Evolutionary conservation across 768 basidiomycete species (phyloP).

Genomic region (Panaeolus cyanescens): DNA sequence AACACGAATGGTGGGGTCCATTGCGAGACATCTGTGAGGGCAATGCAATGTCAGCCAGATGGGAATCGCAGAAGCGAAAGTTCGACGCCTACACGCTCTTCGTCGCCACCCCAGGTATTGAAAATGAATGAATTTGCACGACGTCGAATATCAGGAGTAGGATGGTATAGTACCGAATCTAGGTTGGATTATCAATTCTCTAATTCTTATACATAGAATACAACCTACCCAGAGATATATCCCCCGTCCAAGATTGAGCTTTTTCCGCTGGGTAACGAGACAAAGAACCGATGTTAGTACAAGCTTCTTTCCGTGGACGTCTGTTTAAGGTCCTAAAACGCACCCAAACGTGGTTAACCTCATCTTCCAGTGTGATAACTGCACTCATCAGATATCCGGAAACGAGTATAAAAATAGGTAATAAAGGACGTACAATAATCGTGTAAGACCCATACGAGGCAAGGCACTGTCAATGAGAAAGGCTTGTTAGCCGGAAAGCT

Average conservation of each 20-base stretch:
- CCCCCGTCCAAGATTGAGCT: slow-evolving; percentile 32
- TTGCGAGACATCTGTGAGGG: slow-evolving; percentile 42
- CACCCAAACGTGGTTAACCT: slow-evolving; percentile 43
- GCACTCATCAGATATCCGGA: too few species aligned
- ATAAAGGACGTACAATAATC: slow-evolving; percentile 24
- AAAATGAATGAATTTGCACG: slow-evolving; percentile 45
- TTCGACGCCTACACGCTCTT: slow-evolving; percentile 39
- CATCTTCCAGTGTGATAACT: slow-evolving; percentile 27
- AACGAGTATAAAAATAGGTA: not conserved
- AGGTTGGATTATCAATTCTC: too few species aligned
- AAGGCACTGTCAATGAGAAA: too few species aligned
- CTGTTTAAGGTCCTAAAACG: too few species aligned
- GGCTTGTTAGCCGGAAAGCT: too few species aligned
- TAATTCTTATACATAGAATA: too few species aligned
- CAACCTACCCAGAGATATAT: slow-evolving; percentile 43
- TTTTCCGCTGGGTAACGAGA: slow-evolving; percentile 41
- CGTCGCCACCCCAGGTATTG: slow-evolving; percentile 36
- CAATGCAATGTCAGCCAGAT: too few species aligned
- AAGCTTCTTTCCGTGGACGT: too few species aligned
- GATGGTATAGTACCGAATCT: too few species aligned
- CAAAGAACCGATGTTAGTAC: not conserved
- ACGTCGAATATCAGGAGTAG: slow-evolving; percentile 44
- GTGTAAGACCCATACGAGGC: slow-evolving; percentile 24
- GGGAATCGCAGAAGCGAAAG: too few species aligned
- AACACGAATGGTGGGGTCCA: slow-evolving; percentile 45